Evolutionary conservation across 2,329 filamentous ascomycete species (phyloP), one percentile per base, ranked within the genome.

Genomic region (Chrysoporthe puriensis): DNA sequence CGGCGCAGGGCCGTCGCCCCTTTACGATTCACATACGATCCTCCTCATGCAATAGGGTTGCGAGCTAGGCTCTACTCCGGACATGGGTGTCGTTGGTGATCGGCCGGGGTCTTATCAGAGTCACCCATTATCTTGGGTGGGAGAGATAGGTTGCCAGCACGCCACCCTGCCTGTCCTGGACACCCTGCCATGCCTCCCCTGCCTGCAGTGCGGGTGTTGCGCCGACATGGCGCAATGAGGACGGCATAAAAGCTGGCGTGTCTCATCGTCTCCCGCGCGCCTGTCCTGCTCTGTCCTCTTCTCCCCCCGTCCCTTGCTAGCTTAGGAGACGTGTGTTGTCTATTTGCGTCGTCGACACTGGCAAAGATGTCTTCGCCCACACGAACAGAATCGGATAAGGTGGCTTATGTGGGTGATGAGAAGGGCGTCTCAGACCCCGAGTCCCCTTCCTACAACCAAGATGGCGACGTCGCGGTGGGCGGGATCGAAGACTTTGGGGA

Each of bases 381-480:
- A 26, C 26, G 4, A 56, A 9, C 40, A 56, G 62, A 64, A 11
- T n/a, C 52, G 26, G 52, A 64, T 36, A 64, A 64, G 52, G 42
- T 50, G 26, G 26, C 62, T 32, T 62, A 62, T 32, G 40, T 36
- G 7, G 62, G 50, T 14, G 50, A 64, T 8, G 63, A 64, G 43
- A 64, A 64, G 43, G 63, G 63, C 13, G 32, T 59, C 54, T 50
- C 54, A 5, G 42, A 56, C 52, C 62, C 62, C 2, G 52, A 54
- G 4, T 46, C 62, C 16, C 34, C 48, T 26, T n/a, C 42, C 42
- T 61, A 61, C 59, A 44, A 48, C 4, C 42, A 61, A 11, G 26
- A 64, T 64, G 63, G 63, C 16, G 63, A 59, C 18, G 63, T 50
- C 16, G 54, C 44, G 18, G 52, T 64, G 43, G 63, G 63, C 16